A percentile compares a stretch with the other conserved stretches of the same genome.
phyloP scores from a whole-genome alignment of 371 early-diverging fungal genomes.

The Mortierella sp. region DNA sequence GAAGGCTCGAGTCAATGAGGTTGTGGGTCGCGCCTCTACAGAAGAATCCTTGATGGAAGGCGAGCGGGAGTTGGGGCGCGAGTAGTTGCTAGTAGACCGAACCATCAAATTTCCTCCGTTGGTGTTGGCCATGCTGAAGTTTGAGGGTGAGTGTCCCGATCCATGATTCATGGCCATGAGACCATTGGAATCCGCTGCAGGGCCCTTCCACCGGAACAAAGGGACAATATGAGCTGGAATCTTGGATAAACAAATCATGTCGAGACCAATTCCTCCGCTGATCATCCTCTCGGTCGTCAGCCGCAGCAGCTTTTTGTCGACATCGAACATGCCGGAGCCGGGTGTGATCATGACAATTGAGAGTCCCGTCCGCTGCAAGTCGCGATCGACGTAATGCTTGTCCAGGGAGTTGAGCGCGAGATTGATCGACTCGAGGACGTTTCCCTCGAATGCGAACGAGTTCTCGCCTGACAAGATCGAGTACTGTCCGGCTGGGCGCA shows the following conservation, averaged over 20 bases:
- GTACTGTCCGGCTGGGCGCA: slow-evolving; percentile 66
- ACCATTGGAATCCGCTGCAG: slow-evolving; percentile 42
- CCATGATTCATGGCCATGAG: slow-evolving; percentile 28
- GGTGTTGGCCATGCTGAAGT: slow-evolving; percentile 35
- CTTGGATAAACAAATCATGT: slow-evolving; percentile 91
- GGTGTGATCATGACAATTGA: slow-evolving; percentile 94
- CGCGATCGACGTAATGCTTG: slow-evolving; percentile 93
- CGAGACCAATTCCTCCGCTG: slow-evolving; percentile 93
- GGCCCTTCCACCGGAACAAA: slow-evolving; percentile 74
- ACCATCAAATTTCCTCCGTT: slow-evolving; percentile 38
- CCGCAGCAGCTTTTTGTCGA: slow-evolving; percentile 84
- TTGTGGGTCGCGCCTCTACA: slow-evolving; percentile 39
- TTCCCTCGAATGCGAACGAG: slow-evolving; percentile 89
- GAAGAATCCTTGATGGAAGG: slow-evolving; percentile 47
- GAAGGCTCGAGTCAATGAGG: slow-evolving; percentile 47
- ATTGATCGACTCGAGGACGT: slow-evolving; percentile 95
- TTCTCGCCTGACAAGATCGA: slow-evolving; percentile 74
- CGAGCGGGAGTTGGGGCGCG: slow-evolving; percentile 48
- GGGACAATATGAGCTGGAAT: slow-evolving; percentile 93
- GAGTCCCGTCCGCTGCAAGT: slow-evolving; percentile 91
- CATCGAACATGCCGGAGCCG: slow-evolving; percentile 89
- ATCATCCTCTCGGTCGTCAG: slow-evolving; percentile 96
- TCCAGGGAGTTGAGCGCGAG: slow-evolving; percentile 95
- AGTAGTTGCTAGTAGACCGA: slow-evolving; percentile 36
- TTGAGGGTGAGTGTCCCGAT: slow-evolving; percentile 31